phyloP scores from a whole-genome alignment of 495 filamentous ascomycete species.

The Aspergillus avenaceus region DNA sequence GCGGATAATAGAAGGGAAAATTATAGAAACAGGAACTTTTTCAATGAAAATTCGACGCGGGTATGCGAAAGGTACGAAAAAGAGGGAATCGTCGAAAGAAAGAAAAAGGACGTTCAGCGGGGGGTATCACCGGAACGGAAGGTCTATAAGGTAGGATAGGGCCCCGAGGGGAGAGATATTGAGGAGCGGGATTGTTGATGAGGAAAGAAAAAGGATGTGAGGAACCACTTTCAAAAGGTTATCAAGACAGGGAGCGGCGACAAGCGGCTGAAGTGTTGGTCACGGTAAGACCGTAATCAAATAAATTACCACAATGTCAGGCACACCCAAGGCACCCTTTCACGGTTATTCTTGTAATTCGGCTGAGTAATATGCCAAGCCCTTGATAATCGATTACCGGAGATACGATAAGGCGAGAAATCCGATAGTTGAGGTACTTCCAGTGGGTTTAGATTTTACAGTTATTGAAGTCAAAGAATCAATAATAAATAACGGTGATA shows the following conservation, averaged over 20 bases:
- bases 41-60: slow-evolving; percentile 4
- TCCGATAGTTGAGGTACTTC: too few species aligned
- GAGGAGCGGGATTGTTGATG: slow-evolving; percentile 7
- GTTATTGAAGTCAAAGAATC: background rate
- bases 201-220: slow-evolving; percentile 15
- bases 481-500: background rate
- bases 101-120: slow-evolving; percentile 6
- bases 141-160: slow-evolving; percentile 7
- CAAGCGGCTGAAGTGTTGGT: slow-evolving; percentile 4
- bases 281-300: slow-evolving; percentile 13
- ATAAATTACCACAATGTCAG: too few species aligned
- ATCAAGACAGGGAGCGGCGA: slow-evolving; percentile 10
- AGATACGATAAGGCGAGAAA: slow-evolving; percentile 12
- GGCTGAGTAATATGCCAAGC: slow-evolving; percentile 6
- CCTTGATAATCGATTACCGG: slow-evolving; percentile 12
- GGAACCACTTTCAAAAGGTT: slow-evolving; percentile 4
- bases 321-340: too few species aligned
- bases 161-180: background rate
- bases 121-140: background rate
- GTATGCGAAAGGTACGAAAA: slow-evolving; percentile 7
- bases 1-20: slow-evolving; percentile 13
- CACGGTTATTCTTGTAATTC: background rate
- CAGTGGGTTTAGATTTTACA: too few species aligned
- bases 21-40: slow-evolving; percentile 19
- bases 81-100: slow-evolving; percentile 3